phyloP scores from a whole-genome alignment of 768 basidiomycete genomes.

The Galerina sulciceps region DNA sequence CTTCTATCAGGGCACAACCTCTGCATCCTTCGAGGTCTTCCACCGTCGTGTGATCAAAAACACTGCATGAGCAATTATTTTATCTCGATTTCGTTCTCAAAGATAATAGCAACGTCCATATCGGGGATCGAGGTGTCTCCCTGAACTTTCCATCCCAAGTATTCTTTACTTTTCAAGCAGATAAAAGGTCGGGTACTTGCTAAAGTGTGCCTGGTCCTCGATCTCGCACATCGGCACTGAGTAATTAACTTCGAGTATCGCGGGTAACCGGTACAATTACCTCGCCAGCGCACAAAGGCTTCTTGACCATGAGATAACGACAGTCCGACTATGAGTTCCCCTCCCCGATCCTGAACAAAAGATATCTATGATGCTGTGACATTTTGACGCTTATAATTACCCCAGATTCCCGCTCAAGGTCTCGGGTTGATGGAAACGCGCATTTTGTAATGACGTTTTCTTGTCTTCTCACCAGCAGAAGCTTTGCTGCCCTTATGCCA shows the following conservation, averaged over 20 bases:
- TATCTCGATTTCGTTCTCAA: too few species aligned
- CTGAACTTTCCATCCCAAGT: not conserved
- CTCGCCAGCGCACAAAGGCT: not conserved
- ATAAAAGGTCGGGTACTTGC: too few species aligned
- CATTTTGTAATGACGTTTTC: not conserved
- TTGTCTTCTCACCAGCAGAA: not conserved
- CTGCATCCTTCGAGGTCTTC: too few species aligned
- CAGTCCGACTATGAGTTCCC: not conserved
- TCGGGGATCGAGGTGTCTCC: not conserved
- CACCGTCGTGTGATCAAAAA: conserved; percentile 3
- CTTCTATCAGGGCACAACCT: not conserved
- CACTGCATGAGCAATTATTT: too few species aligned
- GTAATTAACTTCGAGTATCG: not conserved
- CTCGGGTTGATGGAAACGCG: not conserved
- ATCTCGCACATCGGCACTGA: not conserved
- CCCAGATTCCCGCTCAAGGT: not conserved
- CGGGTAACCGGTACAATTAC: not conserved
- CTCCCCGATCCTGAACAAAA: conserved; percentile 14
- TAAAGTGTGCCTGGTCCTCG: too few species aligned
- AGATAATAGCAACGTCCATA: too few species aligned
- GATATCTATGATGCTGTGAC: not conserved
- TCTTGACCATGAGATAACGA: not conserved
- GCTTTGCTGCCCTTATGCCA: too few species aligned
- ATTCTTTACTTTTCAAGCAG: not conserved
- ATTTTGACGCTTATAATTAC: conserved; percentile 1